A percentile compares a stretch with the other conserved stretches of the same genome.
phyloP scores from a whole-genome alignment of 305 asterid species.

The Plantago coronopus region DNA sequence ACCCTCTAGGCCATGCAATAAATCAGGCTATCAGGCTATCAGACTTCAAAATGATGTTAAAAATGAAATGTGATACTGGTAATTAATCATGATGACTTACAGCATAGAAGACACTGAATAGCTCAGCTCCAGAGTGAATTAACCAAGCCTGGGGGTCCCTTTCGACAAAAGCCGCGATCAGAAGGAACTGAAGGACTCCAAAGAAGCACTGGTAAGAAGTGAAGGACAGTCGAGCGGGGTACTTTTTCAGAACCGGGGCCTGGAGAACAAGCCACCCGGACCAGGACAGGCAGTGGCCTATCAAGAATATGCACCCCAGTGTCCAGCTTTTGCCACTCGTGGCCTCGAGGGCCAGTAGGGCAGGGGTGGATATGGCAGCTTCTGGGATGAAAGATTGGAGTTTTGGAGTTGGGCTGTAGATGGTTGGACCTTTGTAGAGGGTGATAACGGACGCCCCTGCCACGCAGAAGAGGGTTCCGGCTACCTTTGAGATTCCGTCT shows the following conservation, averaged over 20 bases:
- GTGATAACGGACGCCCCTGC: conserved; percentile 98
- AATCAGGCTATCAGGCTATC: too few species aligned
- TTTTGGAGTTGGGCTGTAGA: conserved; percentile 71
- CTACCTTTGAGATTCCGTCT: conserved; percentile 87
- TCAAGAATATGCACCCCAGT: conserved; percentile 81
- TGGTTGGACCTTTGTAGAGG: conserved; percentile 85
- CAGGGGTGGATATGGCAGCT: conserved; percentile 24
- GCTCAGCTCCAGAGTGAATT: conserved; percentile 80
- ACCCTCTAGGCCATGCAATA: conserved; percentile 15
- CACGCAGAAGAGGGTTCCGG: conserved; percentile 77
- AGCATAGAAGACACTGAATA: conserved; percentile 92
- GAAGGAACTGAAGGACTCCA: conserved; percentile 79
- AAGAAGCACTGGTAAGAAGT: conserved; percentile 92
- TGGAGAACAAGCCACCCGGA: conserved; percentile 95
- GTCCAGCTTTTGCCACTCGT: conserved; percentile 87
- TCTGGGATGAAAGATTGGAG: conserved; percentile 28
- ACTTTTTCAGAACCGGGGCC: conserved; percentile 76
- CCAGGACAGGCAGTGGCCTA: conserved; percentile 97
- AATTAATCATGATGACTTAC: conserved; percentile 30
- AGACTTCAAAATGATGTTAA: too few species aligned
- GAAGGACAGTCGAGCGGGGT: conserved; percentile 90
- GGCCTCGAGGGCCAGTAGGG: conserved; percentile 41
- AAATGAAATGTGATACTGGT: too few species aligned
- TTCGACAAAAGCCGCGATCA: conserved; percentile 76
- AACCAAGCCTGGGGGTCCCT: conserved; percentile 85